These are phyloP conservation scores for Aspergillus quadrilineatus DNA, from an alignment of 2,329 filamentous ascomycete species.

Conservation along the genomic window DNA sequence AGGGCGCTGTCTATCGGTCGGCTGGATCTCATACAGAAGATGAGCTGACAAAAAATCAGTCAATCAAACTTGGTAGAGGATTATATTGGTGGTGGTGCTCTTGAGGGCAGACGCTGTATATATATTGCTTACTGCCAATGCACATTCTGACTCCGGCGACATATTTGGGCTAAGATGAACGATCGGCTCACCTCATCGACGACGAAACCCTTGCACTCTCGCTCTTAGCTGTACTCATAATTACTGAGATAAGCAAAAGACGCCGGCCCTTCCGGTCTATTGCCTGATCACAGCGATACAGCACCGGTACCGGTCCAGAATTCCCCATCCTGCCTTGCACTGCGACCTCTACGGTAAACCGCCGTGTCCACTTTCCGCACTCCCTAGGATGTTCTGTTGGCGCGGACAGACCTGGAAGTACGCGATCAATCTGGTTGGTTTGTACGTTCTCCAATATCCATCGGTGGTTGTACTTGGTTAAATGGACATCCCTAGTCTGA, in stretches of 20 bases:
- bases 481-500: too few relatives aligned
- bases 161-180: neutral
- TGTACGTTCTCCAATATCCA: neutral
- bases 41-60: neutral
- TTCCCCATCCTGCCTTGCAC: neutral
- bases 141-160: neutral
- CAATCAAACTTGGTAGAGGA: neutral
- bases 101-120: neutral
- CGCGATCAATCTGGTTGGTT: neutral
- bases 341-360: neutral
- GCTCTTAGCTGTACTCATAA: neutral
- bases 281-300: neutral
- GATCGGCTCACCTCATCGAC: neutral
- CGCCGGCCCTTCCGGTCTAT: neutral
- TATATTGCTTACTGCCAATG: neutral
- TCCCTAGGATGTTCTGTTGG: neutral
- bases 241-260: neutral
- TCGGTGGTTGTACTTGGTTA: neutral
- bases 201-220: too few relatives aligned
- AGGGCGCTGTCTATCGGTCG: too few relatives aligned
- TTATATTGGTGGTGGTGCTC: neutral
- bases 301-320: neutral
- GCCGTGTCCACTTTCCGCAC: neutral
- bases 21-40: too few relatives aligned
- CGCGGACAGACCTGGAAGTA: neutral